Percentiles rank a stretch among this genome's conserved stretches.
These are phyloP conservation scores for Cochlearia excelsa DNA, from an alignment of 345 rosid species.

Conservation along the genomic window DNA sequence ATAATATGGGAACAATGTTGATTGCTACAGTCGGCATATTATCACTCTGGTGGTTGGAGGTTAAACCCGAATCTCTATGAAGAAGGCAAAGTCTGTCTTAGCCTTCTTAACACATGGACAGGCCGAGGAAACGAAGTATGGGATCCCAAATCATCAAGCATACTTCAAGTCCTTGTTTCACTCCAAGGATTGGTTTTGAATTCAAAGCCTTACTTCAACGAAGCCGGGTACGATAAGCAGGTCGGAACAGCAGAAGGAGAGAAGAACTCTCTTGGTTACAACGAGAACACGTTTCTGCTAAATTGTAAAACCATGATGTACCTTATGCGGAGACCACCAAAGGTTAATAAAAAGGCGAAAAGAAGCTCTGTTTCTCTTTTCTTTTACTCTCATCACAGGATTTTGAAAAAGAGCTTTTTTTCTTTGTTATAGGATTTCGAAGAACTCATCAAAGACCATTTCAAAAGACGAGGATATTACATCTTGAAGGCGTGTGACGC, in stretches of 20 bases:
- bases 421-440: conserved; percentile 61
- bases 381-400: conserved; percentile 5
- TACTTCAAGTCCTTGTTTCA: conserved; percentile 97
- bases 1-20: conserved; percentile 4
- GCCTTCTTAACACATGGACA: conserved; percentile 96
- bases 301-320: conserved; percentile 95
- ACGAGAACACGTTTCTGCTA: conserved; percentile 86
- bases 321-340: conserved; percentile 85
- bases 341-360: conserved; percentile 76
- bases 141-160: conserved; percentile 91
- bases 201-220: conserved; percentile 96
- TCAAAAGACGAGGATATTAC: conserved; percentile 75
- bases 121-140: conserved; percentile 97
- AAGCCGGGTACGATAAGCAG: conserved; percentile 97
- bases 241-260: conserved; percentile 96
- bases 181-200: conserved; percentile 95
- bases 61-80: conserved; percentile 92
- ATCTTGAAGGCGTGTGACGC: conserved; percentile 92
- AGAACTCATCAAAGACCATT: conserved; percentile 72
- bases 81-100: conserved; percentile 98
- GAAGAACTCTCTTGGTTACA: conserved; percentile 84
- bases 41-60: conserved; percentile 98
- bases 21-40: conserved; percentile 75
- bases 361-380: conserved; percentile 11
- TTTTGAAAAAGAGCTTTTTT: not conserved